Base-by-base conservation (phyloP, 176 grass and related monocot genomes). In the Thalia dealbata region DNA sequence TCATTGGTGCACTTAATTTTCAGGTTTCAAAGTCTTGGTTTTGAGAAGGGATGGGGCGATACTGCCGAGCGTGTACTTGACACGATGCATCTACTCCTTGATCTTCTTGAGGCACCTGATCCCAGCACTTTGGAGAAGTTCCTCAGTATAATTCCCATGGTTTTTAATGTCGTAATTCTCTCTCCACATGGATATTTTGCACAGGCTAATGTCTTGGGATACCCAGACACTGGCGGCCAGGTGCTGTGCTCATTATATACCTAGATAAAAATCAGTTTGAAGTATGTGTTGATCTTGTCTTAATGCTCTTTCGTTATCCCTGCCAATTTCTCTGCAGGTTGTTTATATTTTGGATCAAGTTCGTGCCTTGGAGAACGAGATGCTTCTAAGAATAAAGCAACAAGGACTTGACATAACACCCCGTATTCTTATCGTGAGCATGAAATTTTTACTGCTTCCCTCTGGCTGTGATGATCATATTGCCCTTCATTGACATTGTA, bases 301-400 rank as follows among this genome's bases (percentile, higher is more conserved):
- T 61, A 38, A 27, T 19, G 3, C 8, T 4, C 24, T 8, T 41
- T 69, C n/a, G n/a, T 46, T 62, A 19, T 19, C 58, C 32, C 23
- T 61, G 46, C 9, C 3, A 73, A 55, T 71, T 83, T 19, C 45
- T 52, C 72, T 43, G 50, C 72, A 96, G 92, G 83, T 99, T 75
- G 95, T 99, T 70, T 99, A 99, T 68, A 99, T 99, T 78, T 80
- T 99, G 65, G 95, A 99, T 78, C 95, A 99, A 93, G 95, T 99
- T 64, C 87, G 89, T 21, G 95, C 95, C 76, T 78, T 99, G 73
- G 95, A 99, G 79, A 84, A 72, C 22, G 90, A 99, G 79, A 99
- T 99, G 95, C 87, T 99, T 52, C 83, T 93, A 28, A 99, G 95
- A 65, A 99, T 99, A 73, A 99, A 99, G 85, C 95, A 99, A 44